Conservation (phyloP, 2,329 filamentous ascomycete species). For the Exophiala aquamarina region DNA sequence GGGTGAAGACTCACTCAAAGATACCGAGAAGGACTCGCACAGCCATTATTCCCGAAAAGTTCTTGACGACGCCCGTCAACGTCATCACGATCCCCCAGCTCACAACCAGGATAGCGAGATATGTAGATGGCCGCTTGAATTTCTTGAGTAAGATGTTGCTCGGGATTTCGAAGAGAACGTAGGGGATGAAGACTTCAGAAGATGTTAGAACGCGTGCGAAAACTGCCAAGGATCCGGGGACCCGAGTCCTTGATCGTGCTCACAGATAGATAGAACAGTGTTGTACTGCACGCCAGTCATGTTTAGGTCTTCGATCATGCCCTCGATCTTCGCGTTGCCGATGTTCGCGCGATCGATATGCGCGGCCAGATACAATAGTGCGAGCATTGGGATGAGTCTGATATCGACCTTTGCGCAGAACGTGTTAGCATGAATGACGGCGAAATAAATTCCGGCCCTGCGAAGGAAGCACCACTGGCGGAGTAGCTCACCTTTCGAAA, state of each 20-base stretch:
- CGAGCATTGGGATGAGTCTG: constrained; percentile 63
- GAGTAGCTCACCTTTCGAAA: constrained; percentile 35
- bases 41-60: constrained; percentile 45
- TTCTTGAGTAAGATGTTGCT: constrained; percentile 62
- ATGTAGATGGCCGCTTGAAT: constrained; percentile 14
- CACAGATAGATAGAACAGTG: constrained; percentile 10
- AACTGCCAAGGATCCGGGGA: too few relatives aligned
- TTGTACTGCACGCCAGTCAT: constrained; percentile 44
- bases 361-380: constrained; percentile 68
- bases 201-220: too few relatives aligned
- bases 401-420: constrained; percentile 65
- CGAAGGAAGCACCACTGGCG: too few relatives aligned
- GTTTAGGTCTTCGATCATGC: constrained; percentile 41
- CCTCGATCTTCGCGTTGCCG: constrained; percentile 51
- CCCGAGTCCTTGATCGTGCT: not conserved
- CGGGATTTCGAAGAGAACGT: constrained; percentile 50
- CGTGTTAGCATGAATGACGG: too few relatives aligned
- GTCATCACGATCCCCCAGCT: constrained; percentile 51
- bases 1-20: constrained; percentile 27
- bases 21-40: constrained; percentile 47
- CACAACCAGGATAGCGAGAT: constrained; percentile 28
- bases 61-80: constrained; percentile 49
- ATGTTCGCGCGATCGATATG: constrained; percentile 72
- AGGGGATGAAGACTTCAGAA: constrained; percentile 15
- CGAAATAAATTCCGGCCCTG: too few relatives aligned